Conservation (phyloP, 257 asterid species). For the Cruciata laevipes region DNA sequence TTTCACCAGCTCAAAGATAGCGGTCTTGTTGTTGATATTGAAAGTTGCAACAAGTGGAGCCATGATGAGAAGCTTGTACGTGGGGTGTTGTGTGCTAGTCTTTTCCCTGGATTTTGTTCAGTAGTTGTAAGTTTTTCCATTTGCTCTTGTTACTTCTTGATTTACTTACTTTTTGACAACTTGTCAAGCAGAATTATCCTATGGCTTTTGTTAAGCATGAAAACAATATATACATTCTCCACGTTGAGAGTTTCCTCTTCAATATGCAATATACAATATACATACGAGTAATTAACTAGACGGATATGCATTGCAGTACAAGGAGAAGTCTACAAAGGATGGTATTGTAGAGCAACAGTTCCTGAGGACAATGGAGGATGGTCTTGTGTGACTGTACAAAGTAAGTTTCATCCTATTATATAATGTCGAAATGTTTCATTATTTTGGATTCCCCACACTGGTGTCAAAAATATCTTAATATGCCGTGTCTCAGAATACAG, state of each 20-base stretch:
- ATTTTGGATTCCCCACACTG: neutral
- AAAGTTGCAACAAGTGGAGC: constrained; percentile 68
- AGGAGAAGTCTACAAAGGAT: constrained; percentile 61
- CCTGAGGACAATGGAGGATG: constrained; percentile 92
- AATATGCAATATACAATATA: neutral
- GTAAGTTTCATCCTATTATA: constrained; percentile 37
- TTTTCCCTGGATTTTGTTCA: constrained; percentile 91
- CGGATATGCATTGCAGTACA: constrained; percentile 50
- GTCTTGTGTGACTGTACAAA: constrained; percentile 64
- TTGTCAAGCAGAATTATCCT: no score
- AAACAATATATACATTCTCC: constrained; percentile 1
- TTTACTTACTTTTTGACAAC: neutral
- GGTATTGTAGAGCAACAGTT: constrained; percentile 7
- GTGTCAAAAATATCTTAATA: neutral
- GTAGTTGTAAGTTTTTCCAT: constrained; percentile 60
- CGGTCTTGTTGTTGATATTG: constrained; percentile 54
- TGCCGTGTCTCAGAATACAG: constrained; percentile 54
- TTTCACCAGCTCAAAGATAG: constrained; percentile 61
- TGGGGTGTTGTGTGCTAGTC: constrained; percentile 77
- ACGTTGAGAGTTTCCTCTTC: neutral
- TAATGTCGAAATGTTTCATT: neutral
- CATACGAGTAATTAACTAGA: constrained; percentile 18
- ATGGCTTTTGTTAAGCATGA: neutral
- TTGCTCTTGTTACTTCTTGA: neutral
- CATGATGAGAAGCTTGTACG: constrained; percentile 69